phyloP scores from a whole-genome alignment of 768 basidiomycete genomes.

The Termitomyces sp. region DNA sequence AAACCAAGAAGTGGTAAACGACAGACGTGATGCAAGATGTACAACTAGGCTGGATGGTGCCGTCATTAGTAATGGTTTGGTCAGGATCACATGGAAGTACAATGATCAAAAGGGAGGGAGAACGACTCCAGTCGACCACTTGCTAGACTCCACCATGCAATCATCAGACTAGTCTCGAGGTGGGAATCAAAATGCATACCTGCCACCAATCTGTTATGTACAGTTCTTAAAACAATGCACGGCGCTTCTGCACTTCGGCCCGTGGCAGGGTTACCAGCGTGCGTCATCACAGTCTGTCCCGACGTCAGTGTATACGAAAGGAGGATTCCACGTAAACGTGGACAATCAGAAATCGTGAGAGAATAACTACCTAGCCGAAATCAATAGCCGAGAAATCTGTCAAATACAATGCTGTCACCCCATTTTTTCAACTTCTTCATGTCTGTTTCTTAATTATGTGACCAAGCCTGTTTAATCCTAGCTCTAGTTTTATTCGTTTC shows the following conservation, averaged over 20 bases:
- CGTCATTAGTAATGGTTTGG: conserved; percentile 52
- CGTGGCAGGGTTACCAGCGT: conserved; percentile 56
- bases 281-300: conserved; percentile 63
- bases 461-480: too few relatives aligned
- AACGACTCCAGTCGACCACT: conserved; percentile 67
- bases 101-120: conserved; percentile 67
- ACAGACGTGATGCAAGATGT: conserved; percentile 18
- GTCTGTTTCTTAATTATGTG: too few relatives aligned
- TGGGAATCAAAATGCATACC: conserved; percentile 28
- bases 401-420: too few relatives aligned
- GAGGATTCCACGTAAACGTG: too few relatives aligned
- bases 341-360: too few relatives aligned
- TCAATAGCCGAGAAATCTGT: too few relatives aligned
- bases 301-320: neutral
- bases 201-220: conserved; percentile 75
- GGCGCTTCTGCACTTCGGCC: conserved; percentile 64
- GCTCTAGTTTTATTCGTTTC: too few relatives aligned
- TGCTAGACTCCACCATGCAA: conserved; percentile 46
- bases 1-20: neutral
- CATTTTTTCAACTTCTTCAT: too few relatives aligned
- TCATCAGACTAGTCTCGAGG: neutral
- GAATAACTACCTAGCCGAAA: too few relatives aligned
- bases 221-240: conserved; percentile 68
- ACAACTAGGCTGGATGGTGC: conserved; percentile 55
- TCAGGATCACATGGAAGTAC: conserved; percentile 59